Conservation (phyloP, 2,329 filamentous ascomycete genomes). For the Atkinsonella texensis region DNA sequence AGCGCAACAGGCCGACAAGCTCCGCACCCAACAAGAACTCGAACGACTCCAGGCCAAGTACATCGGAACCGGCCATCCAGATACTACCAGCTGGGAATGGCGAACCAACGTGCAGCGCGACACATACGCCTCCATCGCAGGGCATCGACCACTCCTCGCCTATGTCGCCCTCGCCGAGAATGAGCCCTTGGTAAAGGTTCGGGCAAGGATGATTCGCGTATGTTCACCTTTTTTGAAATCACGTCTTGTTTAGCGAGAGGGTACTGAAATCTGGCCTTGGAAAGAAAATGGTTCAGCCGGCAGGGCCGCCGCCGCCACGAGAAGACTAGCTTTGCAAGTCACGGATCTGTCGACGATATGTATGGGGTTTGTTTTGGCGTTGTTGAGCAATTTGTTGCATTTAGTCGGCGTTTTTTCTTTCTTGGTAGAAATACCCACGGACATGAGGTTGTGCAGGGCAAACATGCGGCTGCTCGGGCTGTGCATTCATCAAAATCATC, state of each 20-base stretch:
- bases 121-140: conserved; percentile 77
- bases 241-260: neutral
- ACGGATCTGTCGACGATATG: neutral
- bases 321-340: conserved; percentile 29
- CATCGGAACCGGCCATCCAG: conserved; percentile 88
- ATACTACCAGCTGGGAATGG: conserved; percentile 97
- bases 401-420: neutral
- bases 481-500: neutral
- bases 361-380: neutral
- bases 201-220: conserved; percentile 68
- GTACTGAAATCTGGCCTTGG: neutral
- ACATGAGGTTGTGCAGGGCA: neutral
- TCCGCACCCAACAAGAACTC: conserved; percentile 93
- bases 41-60: conserved; percentile 94
- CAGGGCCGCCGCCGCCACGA: conserved; percentile 43
- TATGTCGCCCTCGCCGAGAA: conserved; percentile 88
- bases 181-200: conserved; percentile 67
- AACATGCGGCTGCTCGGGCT: neutral
- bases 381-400: neutral
- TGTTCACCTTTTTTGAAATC: conserved; percentile 11
- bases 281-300: conserved; percentile 57
- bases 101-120: conserved; percentile 91
- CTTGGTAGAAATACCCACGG: neutral
- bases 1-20: conserved; percentile 70
- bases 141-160: conserved; percentile 75